Evolutionary conservation across 2,329 filamentous ascomycete genomes (phyloP).

Genomic region (Hypoxylon sp.): DNA sequence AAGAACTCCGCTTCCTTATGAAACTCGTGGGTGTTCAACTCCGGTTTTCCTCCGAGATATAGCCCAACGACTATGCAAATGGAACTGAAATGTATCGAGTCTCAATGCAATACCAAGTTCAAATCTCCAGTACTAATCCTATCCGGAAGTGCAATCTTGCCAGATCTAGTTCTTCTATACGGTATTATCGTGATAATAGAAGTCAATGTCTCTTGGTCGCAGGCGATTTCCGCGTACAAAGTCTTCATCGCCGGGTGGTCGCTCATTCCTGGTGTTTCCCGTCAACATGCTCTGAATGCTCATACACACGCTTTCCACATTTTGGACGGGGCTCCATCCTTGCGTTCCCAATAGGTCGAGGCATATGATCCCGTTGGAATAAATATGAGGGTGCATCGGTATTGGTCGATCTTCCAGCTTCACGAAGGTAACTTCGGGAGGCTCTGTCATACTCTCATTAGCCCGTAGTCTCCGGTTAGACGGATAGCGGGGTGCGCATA

Average conservation of each 20-base stretch:
- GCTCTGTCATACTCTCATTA: slow-evolving; percentile 70
- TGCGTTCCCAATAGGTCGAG: slow-evolving; percentile 89
- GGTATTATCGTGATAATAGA: slow-evolving; percentile 92
- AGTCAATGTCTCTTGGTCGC: slow-evolving; percentile 89
- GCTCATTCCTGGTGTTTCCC: slow-evolving; percentile 91
- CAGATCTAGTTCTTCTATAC: slow-evolving; percentile 63
- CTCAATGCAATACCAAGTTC: slow-evolving; percentile 43
- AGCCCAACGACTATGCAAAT: slow-evolving; percentile 37
- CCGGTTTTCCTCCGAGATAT: slow-evolving; percentile 29
- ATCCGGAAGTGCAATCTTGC: slow-evolving; percentile 21
- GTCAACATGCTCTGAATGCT: slow-evolving; percentile 98
- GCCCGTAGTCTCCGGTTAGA: slow-evolving; percentile 12
- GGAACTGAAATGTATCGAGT: slow-evolving; percentile 29
- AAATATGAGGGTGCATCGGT: slow-evolving; percentile 97
- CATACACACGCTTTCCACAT: slow-evolving; percentile 96
- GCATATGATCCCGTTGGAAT: slow-evolving; percentile 98
- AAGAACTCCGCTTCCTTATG: slow-evolving; percentile 36
- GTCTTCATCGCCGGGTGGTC: slow-evolving; percentile 89
- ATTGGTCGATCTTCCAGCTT: slow-evolving; percentile 76
- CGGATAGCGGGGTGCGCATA: slow-evolving; percentile 58
- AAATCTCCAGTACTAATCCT: slow-evolving; percentile 15
- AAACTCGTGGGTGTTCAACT: slow-evolving; percentile 35
- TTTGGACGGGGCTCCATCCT: slow-evolving; percentile 97
- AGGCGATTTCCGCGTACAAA: slow-evolving; percentile 87
- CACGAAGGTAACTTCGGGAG: slow-evolving; percentile 93